Percentiles rank a stretch among this genome's conserved stretches.
Evolutionary conservation across 2,329 filamentous ascomycete species (phyloP).

Genomic region (Neophaeococcomyces aloes): DNA sequence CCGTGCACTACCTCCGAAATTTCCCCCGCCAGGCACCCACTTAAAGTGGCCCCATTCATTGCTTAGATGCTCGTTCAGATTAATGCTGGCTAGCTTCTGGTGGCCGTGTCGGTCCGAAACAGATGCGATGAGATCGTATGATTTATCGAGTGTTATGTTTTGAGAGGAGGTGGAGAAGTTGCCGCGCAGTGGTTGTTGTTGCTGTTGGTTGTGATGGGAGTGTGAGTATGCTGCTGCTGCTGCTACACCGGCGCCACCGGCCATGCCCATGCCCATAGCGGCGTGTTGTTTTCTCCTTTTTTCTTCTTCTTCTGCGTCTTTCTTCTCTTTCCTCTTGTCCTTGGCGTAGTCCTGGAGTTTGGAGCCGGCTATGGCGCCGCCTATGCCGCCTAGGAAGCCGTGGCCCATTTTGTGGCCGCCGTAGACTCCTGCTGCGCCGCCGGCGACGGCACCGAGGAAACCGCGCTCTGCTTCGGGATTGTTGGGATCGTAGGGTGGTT

Average conservation of each 20-base stretch:
- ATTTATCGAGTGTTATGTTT: constrained; percentile 27
- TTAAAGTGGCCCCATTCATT: constrained; percentile 29
- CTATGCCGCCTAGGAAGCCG: constrained; percentile 38
- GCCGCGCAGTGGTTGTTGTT: constrained; percentile 19
- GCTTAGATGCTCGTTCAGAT: constrained; percentile 30
- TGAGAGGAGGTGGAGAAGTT: constrained; percentile 29
- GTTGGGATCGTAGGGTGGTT: constrained; percentile 28
- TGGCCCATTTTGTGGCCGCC: constrained; percentile 37
- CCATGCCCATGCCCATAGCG: constrained; percentile 10
- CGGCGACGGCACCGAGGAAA: constrained; percentile 37
- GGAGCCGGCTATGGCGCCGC: constrained; percentile 38
- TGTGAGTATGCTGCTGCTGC: constrained; percentile 10
- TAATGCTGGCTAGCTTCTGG: constrained; percentile 25
- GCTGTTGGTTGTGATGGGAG: not conserved
- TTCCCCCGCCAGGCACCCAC: constrained; percentile 29
- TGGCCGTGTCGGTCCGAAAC: constrained; percentile 26
- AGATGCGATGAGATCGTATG: constrained; percentile 29
- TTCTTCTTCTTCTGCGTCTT: constrained; percentile 11
- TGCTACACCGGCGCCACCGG: constrained; percentile 8
- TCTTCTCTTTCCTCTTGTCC: constrained; percentile 26
- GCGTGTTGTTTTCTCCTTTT: constrained; percentile 11
- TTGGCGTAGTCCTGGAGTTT: constrained; percentile 34
- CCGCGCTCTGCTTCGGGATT: constrained; percentile 34
- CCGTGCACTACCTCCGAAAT: constrained; percentile 27
- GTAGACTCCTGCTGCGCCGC: constrained; percentile 37